A percentile compares a stretch with the other conserved stretches of the same genome.
Evolutionary conservation across 164 flowering plant species (phyloP).

Genomic region (Cinnamomum chago): DNA sequence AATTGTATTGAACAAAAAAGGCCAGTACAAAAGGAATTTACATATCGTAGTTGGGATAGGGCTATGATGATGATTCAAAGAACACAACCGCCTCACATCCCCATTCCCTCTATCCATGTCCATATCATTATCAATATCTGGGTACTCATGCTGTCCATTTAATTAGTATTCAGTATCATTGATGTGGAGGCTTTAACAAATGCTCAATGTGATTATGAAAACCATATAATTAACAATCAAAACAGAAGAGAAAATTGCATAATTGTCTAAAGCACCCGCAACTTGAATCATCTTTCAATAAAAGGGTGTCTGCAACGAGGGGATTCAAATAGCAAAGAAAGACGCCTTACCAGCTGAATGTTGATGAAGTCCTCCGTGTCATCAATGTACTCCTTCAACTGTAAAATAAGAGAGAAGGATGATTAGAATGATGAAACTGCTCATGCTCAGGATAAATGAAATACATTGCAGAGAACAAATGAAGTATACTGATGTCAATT

Average conservation of each 20-base stretch:
- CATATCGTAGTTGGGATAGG: not conserved
- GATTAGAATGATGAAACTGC: not conserved
- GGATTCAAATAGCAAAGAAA: not conserved
- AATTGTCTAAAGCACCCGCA: not conserved
- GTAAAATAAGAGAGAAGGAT: slow-evolving; percentile 20
- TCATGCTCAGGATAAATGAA: not conserved
- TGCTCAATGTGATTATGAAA: not conserved
- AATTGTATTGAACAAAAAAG: not conserved
- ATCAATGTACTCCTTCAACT: slow-evolving; percentile 52
- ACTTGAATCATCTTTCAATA: not conserved
- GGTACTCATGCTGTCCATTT: not conserved
- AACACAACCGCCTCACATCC: too few species aligned
- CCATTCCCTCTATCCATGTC: not conserved
- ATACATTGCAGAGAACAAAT: not conserved
- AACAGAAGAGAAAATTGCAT: too few species aligned
- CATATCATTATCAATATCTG: not conserved
- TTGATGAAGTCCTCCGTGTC: slow-evolving; percentile 45
- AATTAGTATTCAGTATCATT: not conserved
- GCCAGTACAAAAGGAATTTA: too few species aligned
- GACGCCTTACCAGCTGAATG: slow-evolving; percentile 70
- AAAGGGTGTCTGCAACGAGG: not conserved
- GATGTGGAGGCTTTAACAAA: not conserved
- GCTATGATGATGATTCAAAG: not conserved
- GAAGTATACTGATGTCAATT: slow-evolving; percentile 76
- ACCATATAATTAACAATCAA: too few species aligned